These are phyloP conservation scores for Apiospora aurea DNA, from an alignment of 2,329 filamentous ascomycete species.

Conservation along the genomic window DNA sequence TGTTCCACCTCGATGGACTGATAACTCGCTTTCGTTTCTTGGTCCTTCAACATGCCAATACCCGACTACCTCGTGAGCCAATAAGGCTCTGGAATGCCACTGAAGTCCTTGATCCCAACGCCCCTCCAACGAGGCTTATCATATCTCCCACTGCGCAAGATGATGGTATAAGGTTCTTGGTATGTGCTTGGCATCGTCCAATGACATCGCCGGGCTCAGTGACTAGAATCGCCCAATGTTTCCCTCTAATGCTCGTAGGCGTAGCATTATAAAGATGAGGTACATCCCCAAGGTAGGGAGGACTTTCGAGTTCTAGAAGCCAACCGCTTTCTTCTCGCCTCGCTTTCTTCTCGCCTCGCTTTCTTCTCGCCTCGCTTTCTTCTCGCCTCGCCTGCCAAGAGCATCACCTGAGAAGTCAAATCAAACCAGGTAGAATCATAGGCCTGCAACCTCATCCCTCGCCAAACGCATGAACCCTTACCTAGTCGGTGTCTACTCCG, in stretches of 20 bases:
- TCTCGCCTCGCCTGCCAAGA: constrained; percentile 12
- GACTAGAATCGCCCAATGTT: neutral
- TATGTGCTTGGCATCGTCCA: constrained; percentile 23
- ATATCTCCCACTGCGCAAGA: constrained; percentile 20
- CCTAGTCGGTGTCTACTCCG: neutral
- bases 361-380: too few relatives aligned
- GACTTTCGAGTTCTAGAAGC: constrained; percentile 17
- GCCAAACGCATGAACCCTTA: neutral
- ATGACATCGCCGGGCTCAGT: constrained; percentile 4
- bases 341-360: too few relatives aligned
- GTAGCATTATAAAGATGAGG: constrained; percentile 24
- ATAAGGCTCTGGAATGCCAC: constrained; percentile 19
- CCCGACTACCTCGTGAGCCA: constrained; percentile 2
- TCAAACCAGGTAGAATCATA: neutral
- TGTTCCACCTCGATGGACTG: constrained; percentile 19
- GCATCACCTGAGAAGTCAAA: neutral
- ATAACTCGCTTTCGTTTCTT: constrained; percentile 10
- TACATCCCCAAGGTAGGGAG: constrained; percentile 6
- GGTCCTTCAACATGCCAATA: constrained; percentile 25
- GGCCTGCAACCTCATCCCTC: neutral
- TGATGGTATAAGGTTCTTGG: constrained; percentile 28
- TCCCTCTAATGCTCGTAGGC: neutral
- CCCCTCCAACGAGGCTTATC: constrained; percentile 16
- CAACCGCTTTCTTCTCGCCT: constrained; percentile 16
- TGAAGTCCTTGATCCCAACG: neutral